These are phyloP conservation scores for Colletotrichum agaves DNA, from an alignment of 2,329 filamentous ascomycete genomes.

Conservation along the genomic window DNA sequence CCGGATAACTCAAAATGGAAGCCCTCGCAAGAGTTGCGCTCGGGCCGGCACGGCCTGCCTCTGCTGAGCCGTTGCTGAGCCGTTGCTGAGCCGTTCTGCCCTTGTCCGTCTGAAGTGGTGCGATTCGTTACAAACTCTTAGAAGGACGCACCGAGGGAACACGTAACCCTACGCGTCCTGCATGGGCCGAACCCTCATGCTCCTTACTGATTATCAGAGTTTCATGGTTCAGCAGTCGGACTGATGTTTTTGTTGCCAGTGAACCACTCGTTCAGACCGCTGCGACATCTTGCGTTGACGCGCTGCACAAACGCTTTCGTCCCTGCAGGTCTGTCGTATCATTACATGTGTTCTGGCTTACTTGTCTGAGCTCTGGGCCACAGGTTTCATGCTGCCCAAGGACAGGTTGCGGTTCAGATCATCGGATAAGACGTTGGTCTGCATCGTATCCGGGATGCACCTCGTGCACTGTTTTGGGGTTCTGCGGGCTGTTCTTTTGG, in stretches of 20 bases:
- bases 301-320: too few relatives aligned
- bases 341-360: too few relatives aligned
- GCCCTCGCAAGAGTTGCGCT: conserved; percentile 7
- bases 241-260: conserved; percentile 1
- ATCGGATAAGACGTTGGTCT: not conserved
- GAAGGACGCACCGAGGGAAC: not conserved
- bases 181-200: too few relatives aligned
- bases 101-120: conserved; percentile 23
- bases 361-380: too few relatives aligned
- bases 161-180: not conserved
- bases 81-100: not conserved
- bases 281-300: not conserved
- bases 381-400: too few relatives aligned
- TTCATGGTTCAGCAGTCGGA: not conserved
- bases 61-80: not conserved
- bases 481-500: not conserved
- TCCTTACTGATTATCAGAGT: not conserved
- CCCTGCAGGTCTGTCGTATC: too few relatives aligned
- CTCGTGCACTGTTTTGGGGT: not conserved
- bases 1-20: conserved; percentile 4
- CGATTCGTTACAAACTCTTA: not conserved
- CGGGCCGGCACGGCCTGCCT: conserved; percentile 14
- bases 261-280: conserved; percentile 8
- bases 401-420: too few relatives aligned
- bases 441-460: conserved; percentile 2